phyloP scores from a whole-genome alignment of 139 green algal genomes.

The Chlamydomonas asymmetrica region DNA sequence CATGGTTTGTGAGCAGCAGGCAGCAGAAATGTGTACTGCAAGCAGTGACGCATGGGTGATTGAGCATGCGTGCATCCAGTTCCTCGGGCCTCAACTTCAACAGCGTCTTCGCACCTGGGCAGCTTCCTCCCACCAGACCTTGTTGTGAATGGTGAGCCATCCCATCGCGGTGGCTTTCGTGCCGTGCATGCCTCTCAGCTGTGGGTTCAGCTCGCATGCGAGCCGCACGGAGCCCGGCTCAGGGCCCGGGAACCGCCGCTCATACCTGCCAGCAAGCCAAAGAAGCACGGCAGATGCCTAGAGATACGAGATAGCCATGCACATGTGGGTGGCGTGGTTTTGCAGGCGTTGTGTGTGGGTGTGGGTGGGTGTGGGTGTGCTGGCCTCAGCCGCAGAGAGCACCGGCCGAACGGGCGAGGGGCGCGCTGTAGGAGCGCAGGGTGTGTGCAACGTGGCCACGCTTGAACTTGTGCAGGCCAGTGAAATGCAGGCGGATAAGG shows the following conservation, averaged over 20 bases:
- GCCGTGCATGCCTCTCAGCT: background rate
- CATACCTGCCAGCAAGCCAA: too few relatives aligned
- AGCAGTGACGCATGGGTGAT: background rate
- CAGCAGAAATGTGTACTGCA: background rate
- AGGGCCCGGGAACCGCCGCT: slow-evolving; percentile 15
- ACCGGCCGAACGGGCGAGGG: too few relatives aligned
- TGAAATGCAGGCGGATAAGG: too few relatives aligned
- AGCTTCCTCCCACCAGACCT: slow-evolving; percentile 20
- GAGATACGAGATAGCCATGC: too few relatives aligned
- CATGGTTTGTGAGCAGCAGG: background rate
- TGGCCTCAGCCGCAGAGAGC: too few relatives aligned
- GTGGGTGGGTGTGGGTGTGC: too few relatives aligned
- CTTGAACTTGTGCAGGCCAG: too few relatives aligned
- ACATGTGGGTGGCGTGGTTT: too few relatives aligned
- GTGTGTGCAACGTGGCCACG: too few relatives aligned
- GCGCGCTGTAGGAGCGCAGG: too few relatives aligned
- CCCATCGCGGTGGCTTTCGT: background rate
- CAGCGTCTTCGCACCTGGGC: background rate
- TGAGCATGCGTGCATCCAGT: background rate
- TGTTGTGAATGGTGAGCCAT: slow-evolving; percentile 3
- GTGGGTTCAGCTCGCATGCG: background rate
- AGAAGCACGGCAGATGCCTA: too few relatives aligned
- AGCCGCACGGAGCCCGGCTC: background rate
- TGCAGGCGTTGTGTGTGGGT: slow-evolving; percentile 5
- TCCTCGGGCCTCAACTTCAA: background rate